Conservation (phyloP, 768 basidiomycete genomes). For the Boletus rubropictus region DNA sequence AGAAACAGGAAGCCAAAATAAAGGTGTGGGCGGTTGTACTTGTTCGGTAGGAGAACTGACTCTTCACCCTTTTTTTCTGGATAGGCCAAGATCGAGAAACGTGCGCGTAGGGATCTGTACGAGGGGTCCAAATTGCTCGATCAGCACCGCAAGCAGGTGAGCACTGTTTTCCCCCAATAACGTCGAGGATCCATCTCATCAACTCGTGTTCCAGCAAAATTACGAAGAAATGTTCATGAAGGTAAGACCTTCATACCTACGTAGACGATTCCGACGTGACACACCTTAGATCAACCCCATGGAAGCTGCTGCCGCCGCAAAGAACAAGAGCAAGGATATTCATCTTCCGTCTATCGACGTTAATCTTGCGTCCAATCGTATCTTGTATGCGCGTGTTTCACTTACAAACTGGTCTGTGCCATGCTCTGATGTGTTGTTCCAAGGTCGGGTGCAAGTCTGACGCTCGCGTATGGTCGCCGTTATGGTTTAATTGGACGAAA, state of each 20-base stretch:
- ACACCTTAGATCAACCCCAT: slow-evolving; percentile 77
- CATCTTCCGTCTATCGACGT: slow-evolving; percentile 94
- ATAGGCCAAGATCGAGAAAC: slow-evolving; percentile 95
- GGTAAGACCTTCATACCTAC: slow-evolving; percentile 34
- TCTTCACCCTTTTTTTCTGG: neutral
- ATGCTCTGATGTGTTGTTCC: slow-evolving; percentile 2
- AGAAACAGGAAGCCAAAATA: slow-evolving; percentile 96
- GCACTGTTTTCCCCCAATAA: slow-evolving; percentile 3
- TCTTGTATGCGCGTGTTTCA: slow-evolving; percentile 49
- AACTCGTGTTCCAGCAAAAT: slow-evolving; percentile 58
- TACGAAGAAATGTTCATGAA: slow-evolving; percentile 99
- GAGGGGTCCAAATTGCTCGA: slow-evolving; percentile 95
- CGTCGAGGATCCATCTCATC: neutral
- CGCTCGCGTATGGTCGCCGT: slow-evolving; percentile 81
- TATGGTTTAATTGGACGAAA: slow-evolving; percentile 92
- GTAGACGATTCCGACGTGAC: neutral
- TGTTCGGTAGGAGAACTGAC: neutral
- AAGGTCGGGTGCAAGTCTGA: slow-evolving; percentile 81
- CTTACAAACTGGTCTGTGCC: neutral
- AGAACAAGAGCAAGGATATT: slow-evolving; percentile 97
- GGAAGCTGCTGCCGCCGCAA: slow-evolving; percentile 66
- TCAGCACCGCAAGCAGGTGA: slow-evolving; percentile 82
- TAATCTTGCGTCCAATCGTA: slow-evolving; percentile 91
- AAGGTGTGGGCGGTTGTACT: slow-evolving; percentile 41
- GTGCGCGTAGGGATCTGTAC: slow-evolving; percentile 84